These are phyloP conservation scores for Claviceps sp. DNA, from an alignment of 2,329 filamentous ascomycete genomes.

Conservation along the genomic window DNA sequence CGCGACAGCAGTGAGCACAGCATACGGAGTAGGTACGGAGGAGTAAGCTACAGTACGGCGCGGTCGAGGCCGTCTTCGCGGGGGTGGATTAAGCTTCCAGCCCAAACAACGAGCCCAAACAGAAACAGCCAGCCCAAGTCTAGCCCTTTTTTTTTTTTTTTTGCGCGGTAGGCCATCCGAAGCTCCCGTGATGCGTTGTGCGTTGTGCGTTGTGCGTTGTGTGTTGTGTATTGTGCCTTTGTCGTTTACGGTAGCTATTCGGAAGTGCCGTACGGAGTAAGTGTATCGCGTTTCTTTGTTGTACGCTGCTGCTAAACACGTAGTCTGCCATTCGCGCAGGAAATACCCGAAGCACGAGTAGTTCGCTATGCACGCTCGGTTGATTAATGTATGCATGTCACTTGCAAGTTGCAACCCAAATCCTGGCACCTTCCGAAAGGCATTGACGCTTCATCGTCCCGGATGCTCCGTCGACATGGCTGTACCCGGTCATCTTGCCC, in stretches of 20 bases:
- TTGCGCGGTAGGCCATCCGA: not conserved
- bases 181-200: not conserved
- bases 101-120: not conserved
- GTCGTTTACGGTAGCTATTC: not conserved
- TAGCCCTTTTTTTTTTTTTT: not conserved
- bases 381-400: not conserved
- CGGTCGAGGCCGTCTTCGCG: not conserved
- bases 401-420: not conserved
- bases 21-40: too few relatives aligned
- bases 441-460: not conserved
- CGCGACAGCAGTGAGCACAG: too few relatives aligned
- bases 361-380: not conserved
- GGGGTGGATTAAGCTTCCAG: not conserved
- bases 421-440: not conserved
- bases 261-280: not conserved
- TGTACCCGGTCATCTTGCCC: not conserved
- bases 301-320: not conserved
- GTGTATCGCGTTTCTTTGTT: not conserved
- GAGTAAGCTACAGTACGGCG: too few relatives aligned
- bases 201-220: too few relatives aligned
- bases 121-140: not conserved
- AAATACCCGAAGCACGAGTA: not conserved
- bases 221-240: too few relatives aligned
- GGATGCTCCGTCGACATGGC: not conserved
- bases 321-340: not conserved